Conservation (phyloP, 2,329 filamentous ascomycete genomes). For the Fusarium sp. region DNA sequence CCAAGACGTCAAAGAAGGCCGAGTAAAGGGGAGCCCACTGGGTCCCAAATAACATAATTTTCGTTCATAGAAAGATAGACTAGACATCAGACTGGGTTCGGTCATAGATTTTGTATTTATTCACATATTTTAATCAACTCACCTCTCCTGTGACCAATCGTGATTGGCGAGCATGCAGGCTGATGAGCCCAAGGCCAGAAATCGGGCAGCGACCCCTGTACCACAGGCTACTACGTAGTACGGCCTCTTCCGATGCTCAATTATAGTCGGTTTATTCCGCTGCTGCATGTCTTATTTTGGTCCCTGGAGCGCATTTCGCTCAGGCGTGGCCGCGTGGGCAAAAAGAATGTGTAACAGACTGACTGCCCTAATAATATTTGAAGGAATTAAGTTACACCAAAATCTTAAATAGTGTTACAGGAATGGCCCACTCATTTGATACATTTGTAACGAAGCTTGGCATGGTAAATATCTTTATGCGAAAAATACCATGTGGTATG, state of each 20-base stretch:
- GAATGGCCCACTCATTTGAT: not conserved
- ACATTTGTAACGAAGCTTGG: not conserved
- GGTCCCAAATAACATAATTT: not conserved
- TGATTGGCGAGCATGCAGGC: not conserved
- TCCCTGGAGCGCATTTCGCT: no score
- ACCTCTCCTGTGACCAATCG: not conserved
- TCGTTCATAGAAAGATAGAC: not conserved
- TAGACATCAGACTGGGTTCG: not conserved
- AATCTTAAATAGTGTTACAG: not conserved
- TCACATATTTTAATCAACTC: not conserved
- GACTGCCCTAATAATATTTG: not conserved
- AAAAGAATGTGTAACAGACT: no score
- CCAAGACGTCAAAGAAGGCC: constrained; percentile 62
- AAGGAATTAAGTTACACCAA: not conserved
- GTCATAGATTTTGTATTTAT: not conserved
- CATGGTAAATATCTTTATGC: not conserved
- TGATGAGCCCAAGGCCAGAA: not conserved
- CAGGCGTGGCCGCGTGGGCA: no score
- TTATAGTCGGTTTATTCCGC: no score
- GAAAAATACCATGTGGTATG: not conserved
- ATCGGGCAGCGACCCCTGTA: not conserved
- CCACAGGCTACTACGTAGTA: not conserved
- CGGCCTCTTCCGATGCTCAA: no score
- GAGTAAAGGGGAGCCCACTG: constrained; percentile 39
- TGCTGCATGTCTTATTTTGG: no score